A percentile compares a stretch with the other conserved stretches of the same genome.
phyloP scores from a whole-genome alignment of 306 rosid genomes.

The Prunus dulcis region DNA sequence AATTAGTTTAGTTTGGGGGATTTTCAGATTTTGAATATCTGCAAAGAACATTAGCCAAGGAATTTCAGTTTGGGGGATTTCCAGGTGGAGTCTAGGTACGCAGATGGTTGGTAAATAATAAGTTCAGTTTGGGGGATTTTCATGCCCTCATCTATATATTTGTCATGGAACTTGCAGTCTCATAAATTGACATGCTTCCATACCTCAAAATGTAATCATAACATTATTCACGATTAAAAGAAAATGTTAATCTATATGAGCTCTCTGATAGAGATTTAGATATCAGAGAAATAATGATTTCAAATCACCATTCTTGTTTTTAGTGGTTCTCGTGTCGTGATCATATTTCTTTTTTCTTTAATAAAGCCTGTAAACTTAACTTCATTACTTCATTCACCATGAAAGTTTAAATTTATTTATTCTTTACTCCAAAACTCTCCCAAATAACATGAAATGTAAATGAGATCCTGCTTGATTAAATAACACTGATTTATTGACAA shows the following conservation, averaged over 20 bases:
- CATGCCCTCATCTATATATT: background rate
- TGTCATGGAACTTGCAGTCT: background rate
- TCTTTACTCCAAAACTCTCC: background rate
- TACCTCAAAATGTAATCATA: background rate
- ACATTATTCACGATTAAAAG: conserved; percentile 1
- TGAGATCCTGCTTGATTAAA: background rate
- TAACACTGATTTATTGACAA: background rate
- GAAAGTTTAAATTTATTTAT: background rate
- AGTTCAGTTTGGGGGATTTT: background rate
- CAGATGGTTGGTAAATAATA: background rate
- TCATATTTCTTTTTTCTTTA: no score
- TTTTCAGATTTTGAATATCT: conserved; percentile 74
- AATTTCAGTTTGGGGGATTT: conserved; percentile 43
- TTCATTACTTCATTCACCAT: background rate
- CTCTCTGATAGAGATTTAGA: background rate
- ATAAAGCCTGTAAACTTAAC: no score
- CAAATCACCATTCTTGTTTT: no score
- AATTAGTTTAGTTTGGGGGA: conserved; percentile 83
- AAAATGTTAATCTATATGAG: background rate
- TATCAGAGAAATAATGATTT: no score
- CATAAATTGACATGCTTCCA: background rate
- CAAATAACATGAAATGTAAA: background rate
- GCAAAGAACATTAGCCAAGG: conserved; percentile 78
- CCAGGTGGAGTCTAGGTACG: conserved; percentile 76
- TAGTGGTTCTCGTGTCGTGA: no score